phyloP scores from a whole-genome alignment of 2,329 filamentous ascomycete genomes.

The Paracamarosporium sp. region DNA sequence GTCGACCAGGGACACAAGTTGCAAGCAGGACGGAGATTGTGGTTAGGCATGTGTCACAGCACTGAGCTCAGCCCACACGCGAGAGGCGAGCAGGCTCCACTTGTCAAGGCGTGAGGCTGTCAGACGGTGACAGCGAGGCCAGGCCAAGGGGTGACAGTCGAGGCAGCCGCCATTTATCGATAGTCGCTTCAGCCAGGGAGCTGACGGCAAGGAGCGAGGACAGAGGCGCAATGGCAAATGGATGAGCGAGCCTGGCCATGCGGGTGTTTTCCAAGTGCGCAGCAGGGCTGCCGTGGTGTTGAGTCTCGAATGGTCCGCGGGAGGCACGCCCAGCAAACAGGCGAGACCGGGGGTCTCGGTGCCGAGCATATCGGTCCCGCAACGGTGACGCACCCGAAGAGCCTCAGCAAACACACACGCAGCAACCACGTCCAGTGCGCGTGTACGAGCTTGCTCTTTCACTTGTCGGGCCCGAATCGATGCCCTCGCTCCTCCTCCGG shows the following conservation, averaged over 20 bases:
- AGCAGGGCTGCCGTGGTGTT: background rate
- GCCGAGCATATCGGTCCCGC: background rate
- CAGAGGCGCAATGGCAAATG: background rate
- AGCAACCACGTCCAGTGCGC: background rate
- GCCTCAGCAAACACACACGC: background rate
- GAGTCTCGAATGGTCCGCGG: background rate
- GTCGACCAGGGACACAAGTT: background rate
- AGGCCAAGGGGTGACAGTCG: background rate
- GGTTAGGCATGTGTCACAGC: too few species aligned
- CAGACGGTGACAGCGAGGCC: background rate
- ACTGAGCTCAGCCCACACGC: background rate
- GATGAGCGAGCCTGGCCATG: background rate
- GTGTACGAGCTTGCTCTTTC: background rate
- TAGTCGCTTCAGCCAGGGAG: background rate
- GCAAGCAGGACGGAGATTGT: too few species aligned
- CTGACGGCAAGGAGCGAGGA: background rate
- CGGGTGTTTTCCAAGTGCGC: background rate
- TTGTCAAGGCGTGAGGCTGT: background rate
- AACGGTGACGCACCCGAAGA: conserved; percentile 3
- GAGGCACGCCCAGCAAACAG: background rate
- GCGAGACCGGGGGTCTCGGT: background rate
- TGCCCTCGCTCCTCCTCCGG: conserved; percentile 13
- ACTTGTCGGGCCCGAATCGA: conserved; percentile 1
- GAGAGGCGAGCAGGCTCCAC: conserved; percentile 2
- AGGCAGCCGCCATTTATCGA: background rate